A percentile compares a stretch with the other conserved stretches of the same genome.
Conservation (phyloP, 768 basidiomycete genomes). For the Megacollybia marginata region DNA sequence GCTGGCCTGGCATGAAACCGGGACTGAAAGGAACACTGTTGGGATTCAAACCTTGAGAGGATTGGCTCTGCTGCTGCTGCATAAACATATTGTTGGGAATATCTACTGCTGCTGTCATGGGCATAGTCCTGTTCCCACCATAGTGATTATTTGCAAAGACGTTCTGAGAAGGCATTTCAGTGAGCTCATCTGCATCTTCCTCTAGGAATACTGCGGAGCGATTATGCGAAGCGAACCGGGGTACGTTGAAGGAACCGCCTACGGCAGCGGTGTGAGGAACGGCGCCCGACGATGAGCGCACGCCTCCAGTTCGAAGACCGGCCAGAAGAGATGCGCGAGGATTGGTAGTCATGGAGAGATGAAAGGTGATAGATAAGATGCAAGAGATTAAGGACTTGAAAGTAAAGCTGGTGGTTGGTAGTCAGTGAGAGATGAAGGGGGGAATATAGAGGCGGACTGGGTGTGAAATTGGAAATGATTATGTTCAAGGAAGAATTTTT, state of each 20-base stretch:
- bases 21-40: slow-evolving; percentile 50
- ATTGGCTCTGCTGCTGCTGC: slow-evolving; percentile 45
- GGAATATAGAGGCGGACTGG: slow-evolving; percentile 10
- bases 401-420: slow-evolving; percentile 19
- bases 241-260: slow-evolving; percentile 53
- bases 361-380: slow-evolving; percentile 4
- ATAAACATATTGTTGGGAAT: slow-evolving; percentile 58
- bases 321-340: slow-evolving; percentile 79
- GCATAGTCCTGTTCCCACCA: slow-evolving; percentile 21
- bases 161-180: slow-evolving; percentile 47
- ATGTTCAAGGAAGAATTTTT: slow-evolving; percentile 6
- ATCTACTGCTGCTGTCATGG: slow-evolving; percentile 70
- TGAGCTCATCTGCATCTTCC: slow-evolving; percentile 54
- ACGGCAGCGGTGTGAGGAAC: slow-evolving; percentile 68
- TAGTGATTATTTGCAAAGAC: slow-evolving; percentile 37
- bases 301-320: slow-evolving; percentile 86
- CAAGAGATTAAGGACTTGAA: slow-evolving; percentile 17
- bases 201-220: slow-evolving; percentile 35
- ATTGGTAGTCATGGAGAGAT: slow-evolving; percentile 34
- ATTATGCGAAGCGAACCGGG: slow-evolving; percentile 45
- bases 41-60: slow-evolving; percentile 37
- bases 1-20: slow-evolving; percentile 37
- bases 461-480: slow-evolving; percentile 22
- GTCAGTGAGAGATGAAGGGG: slow-evolving; percentile 8
- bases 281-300: slow-evolving; percentile 60